Evolutionary conservation across 192 early-diverging fungal species (phyloP), one percentile per base, ranked within the genome.

Genomic region (Haplosporangium gracile): DNA sequence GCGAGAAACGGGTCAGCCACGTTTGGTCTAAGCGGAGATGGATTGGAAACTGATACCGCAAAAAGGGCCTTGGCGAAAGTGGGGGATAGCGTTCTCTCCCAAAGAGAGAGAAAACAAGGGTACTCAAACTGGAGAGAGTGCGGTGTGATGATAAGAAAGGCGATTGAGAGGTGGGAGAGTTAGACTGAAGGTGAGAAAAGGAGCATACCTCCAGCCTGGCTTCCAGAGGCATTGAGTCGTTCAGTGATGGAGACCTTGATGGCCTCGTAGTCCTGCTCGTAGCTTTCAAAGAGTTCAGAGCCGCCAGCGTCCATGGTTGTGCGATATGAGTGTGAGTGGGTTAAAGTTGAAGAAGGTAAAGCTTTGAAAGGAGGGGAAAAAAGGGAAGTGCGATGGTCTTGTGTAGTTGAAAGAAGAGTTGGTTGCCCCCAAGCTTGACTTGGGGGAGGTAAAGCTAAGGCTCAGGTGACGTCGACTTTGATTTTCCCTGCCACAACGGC

Each of bases 251-350:
- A 93, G 63, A 88, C 79, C 36, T 88, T 81, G 72, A 97, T 90
- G 34, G 92, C 79, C 42, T 88, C 88, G 82, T 94, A 96, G 87
- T 98, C 97, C 81, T 93, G 93, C 77, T 98, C 95, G 91, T 98
- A 98, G 77, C 93, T 97, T 68, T 93, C 91, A 83, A 97, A 97
- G 29, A 97, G 93, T 34, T 97, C 95, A 38, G 94, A 95, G 34
- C 93, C 93, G 60, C 88, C 91, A n/a, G 89, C 75, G 75, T 88
- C 82, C 88, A 83, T 84, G 60, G 63, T 83, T 69, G 36, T 43
- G 29, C 16, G 15, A 55, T 68, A 68, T 70, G 24, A 15, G 34
- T 51, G 65, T 39, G 72, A 36, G 36, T 36, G 1, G 36, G 36
- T 39, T 32, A 26, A 53, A 39, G 45, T 69, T 60, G 36, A 32